Evolutionary conservation across 2,329 filamentous ascomycete genomes (phyloP), one percentile per base, ranked within the genome.

Genomic region (Immersiporthe knoxdaviesiana): DNA sequence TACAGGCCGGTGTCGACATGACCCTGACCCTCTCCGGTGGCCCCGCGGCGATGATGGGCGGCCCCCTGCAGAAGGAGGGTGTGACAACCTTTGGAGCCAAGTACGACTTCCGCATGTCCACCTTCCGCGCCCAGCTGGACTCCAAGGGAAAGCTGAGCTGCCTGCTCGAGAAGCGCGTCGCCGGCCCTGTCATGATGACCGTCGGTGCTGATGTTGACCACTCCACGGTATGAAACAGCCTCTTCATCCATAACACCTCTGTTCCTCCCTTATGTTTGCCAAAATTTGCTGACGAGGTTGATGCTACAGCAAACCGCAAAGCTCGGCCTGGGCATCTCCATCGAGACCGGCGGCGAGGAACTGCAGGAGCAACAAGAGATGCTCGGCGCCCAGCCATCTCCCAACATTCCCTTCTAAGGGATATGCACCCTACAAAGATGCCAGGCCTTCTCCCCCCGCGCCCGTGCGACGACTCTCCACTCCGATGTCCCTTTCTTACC

Each of bases 181-280:
- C 94, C 39, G 93, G 94, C 73, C 92, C 94, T 37, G 94, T 99
- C 70, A 92, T 91, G 80, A 89, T 99, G 83, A 97, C 94, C 69
- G 97, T 99, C 82, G 93, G 94, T 67, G 95, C 94, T 74, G 96
- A 98, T 79, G 93, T 99, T 77, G 96, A 99, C 82, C 95, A 99
- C 83, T 89, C 90, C 76, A 94, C 94, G 85, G 96, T 97, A 88
- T n/a, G n/a, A n/a, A n/a, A n/a, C 80, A 92, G 85, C 60, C 16
- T 37, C 32, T 32, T 59, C 16, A 37, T 32, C 37, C 60, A 50
- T 18, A 2, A n/a, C 21, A 44, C 21, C n/a, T 14, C 0, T 24
- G 21, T 21, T 47, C 44, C 18, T 47, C 44, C 37, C n/a, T n/a
- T n/a, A 16, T n/a, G n/a, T 7, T 6, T 10, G 10, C 30, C 11